Evolutionary conservation across 2,329 filamentous ascomycete genomes (phyloP).

Genomic region (Lasiodiplodia gonubiensis): DNA sequence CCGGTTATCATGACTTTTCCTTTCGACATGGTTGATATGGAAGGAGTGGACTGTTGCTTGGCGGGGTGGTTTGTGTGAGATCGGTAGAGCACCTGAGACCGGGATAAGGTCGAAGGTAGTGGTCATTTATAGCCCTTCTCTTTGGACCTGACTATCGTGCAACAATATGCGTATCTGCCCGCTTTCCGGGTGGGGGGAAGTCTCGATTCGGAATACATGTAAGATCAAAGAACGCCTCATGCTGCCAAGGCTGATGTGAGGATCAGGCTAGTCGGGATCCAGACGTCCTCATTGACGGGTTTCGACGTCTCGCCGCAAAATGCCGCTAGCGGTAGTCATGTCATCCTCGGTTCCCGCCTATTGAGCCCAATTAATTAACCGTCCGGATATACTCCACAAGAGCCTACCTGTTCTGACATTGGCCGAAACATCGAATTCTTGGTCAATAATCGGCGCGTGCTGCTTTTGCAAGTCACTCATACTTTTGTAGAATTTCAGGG

Average conservation of each 20-base stretch:
- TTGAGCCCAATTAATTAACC: neutral
- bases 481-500: neutral
- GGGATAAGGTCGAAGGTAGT: no score
- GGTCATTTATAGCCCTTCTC: no score
- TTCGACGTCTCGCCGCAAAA: neutral
- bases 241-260: neutral
- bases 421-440: neutral
- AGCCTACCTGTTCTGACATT: neutral
- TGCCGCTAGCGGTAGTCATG: neutral
- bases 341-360: neutral
- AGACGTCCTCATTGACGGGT: neutral
- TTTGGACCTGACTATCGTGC: no score
- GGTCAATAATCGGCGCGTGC: no score
- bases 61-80: neutral
- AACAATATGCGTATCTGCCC: neutral
- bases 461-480: neutral
- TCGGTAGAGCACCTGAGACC: neutral
- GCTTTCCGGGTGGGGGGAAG: neutral
- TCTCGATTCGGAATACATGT: neutral
- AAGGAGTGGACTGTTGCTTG: neutral
- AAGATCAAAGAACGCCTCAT: neutral
- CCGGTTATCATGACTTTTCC: constrained; percentile 39
- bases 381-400: neutral
- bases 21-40: neutral
- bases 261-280: neutral